Base-by-base conservation (phyloP, 192 early-diverging fungal species). In the Podila verticillata region DNA sequence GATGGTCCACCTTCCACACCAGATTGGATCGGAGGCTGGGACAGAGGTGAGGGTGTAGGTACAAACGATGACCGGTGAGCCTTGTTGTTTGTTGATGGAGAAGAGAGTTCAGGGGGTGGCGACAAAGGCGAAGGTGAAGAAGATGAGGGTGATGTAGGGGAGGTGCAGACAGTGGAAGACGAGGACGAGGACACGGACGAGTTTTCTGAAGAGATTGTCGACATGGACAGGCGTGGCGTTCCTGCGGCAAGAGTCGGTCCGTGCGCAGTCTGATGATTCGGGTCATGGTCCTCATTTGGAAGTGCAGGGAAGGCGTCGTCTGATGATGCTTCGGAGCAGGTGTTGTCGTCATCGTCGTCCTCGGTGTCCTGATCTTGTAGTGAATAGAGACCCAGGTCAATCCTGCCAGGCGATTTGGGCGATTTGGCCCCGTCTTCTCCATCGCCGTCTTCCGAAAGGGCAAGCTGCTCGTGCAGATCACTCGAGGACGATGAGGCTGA, bases 401-500 rank as follows among this genome's bases (percentile, higher is more conserved):
- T 26, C 9, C 51, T n/a, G 0, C 51, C 22, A 3, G 51, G 51
- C 0, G 24, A 2, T 24, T 47, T 47, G 15, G 51, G 22, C 17
- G 51, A 54, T 2, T 54, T 54, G 51, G 2, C 22, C 2, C 51
- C 22, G 0, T 54, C 0, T 54, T 54, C 51, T 26, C 24, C n/a
- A 54, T 54, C 63, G 22, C 24, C 32, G 6, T 74, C 65, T 26
- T 44, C 20, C 1, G 17, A 19, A 8, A 48, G 32, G 2, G 28
- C 61, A 36, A 59, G 28, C 30, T 78, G 73, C 29, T 63, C 74
- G 3, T 68, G 51, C 61, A 77, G 32, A 34, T 80, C 75, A 17
- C 68, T 72, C 15, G 69, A 47, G 2, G 70, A 68, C 6, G 77
- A 72, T 0, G 70, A 72, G 13, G 66, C 70, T 1, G 77, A 80